These are phyloP conservation scores for Ceratocystis destructans DNA, from an alignment of 2,329 filamentous ascomycete species.

Conservation along the genomic window DNA sequence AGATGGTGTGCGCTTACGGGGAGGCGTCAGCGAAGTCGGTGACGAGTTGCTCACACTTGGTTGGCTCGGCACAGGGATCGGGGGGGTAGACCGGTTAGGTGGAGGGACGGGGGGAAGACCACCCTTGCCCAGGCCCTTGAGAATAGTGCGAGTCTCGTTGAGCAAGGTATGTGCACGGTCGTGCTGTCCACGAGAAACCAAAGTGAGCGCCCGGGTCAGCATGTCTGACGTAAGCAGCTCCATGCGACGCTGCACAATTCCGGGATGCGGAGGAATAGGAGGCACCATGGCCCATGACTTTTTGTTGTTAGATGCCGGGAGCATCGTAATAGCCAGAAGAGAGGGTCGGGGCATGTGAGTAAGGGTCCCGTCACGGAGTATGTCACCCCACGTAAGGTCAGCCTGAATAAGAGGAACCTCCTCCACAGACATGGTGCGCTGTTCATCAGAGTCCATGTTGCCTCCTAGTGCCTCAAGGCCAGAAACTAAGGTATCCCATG, in stretches of 20 bases:
- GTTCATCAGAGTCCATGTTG: slow-evolving; percentile 71
- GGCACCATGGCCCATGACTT: slow-evolving; percentile 53
- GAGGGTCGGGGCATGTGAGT: slow-evolving; percentile 81
- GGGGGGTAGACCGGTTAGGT: slow-evolving; percentile 29
- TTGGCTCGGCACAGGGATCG: neutral
- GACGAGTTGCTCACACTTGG: slow-evolving; percentile 24
- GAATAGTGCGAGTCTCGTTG: slow-evolving; percentile 82
- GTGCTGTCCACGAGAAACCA: slow-evolving; percentile 83
- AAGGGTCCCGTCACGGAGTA: slow-evolving; percentile 73
- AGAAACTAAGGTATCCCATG: slow-evolving; percentile 95
- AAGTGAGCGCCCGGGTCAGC: slow-evolving; percentile 79
- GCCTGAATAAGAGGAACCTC: slow-evolving; percentile 92
- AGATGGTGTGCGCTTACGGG: slow-evolving; percentile 43
- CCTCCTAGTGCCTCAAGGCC: slow-evolving; percentile 87
- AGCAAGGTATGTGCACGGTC: slow-evolving; percentile 87
- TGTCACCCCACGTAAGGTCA: slow-evolving; percentile 84
- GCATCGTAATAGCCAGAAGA: slow-evolving; percentile 87
- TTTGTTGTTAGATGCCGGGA: slow-evolving; percentile 55
- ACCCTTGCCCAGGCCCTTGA: slow-evolving; percentile 92
- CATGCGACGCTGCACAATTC: slow-evolving; percentile 92
- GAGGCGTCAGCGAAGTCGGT: slow-evolving; percentile 35
- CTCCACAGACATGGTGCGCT: slow-evolving; percentile 72
- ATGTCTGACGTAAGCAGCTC: slow-evolving; percentile 95
- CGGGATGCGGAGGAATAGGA: slow-evolving; percentile 87
- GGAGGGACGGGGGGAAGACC: slow-evolving; percentile 80